Percentiles rank a stretch among this genome's conserved stretches.
Conservation (phyloP, 768 basidiomycete species). For the Baorangia bicolor region DNA sequence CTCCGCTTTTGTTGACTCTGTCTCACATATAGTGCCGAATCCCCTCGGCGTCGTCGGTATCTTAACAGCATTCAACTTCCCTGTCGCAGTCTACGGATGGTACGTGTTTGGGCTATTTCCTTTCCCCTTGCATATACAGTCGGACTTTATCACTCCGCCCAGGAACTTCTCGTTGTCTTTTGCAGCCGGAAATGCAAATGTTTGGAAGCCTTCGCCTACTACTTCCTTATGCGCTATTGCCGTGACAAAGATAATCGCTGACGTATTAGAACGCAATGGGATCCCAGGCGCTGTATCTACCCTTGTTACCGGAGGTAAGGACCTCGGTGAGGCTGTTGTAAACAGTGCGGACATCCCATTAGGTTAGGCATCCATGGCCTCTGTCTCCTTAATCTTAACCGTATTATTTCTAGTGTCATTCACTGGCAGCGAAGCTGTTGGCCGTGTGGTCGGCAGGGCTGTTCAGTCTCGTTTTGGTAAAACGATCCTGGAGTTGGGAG, state of each 20-base stretch:
- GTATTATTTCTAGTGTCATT: slow-evolving; percentile 68
- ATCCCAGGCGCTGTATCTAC: slow-evolving; percentile 82
- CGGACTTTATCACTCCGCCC: slow-evolving; percentile 11
- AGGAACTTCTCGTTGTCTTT: slow-evolving; percentile 92
- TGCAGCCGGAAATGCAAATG: slow-evolving; percentile 86
- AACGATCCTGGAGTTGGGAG: slow-evolving; percentile 86
- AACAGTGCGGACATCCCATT: slow-evolving; percentile 74
- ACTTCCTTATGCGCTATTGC: slow-evolving; percentile 93
- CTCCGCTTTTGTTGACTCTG: slow-evolving; percentile 8
- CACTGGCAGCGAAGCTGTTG: slow-evolving; percentile 89
- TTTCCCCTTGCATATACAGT: background rate
- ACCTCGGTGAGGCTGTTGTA: slow-evolving; percentile 77
- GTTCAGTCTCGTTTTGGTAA: slow-evolving; percentile 91
- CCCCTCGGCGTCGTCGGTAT: slow-evolving; percentile 77
- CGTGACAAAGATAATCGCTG: slow-evolving; percentile 78
- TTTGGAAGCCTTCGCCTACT: slow-evolving; percentile 94
- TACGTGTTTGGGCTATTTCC: slow-evolving; percentile 30
- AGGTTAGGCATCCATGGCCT: slow-evolving; percentile 42
- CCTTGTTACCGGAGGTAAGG: slow-evolving; percentile 80
- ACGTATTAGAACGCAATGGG: slow-evolving; percentile 78
- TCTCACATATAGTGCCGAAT: slow-evolving; percentile 68
- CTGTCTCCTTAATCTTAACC: slow-evolving; percentile 1
- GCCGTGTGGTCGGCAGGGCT: slow-evolving; percentile 80
- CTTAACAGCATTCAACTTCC: slow-evolving; percentile 95
- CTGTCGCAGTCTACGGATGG: slow-evolving; percentile 92